Evolutionary conservation across 805 yeast species (phyloP).

Genomic region (Lipomyces oligophaga): DNA sequence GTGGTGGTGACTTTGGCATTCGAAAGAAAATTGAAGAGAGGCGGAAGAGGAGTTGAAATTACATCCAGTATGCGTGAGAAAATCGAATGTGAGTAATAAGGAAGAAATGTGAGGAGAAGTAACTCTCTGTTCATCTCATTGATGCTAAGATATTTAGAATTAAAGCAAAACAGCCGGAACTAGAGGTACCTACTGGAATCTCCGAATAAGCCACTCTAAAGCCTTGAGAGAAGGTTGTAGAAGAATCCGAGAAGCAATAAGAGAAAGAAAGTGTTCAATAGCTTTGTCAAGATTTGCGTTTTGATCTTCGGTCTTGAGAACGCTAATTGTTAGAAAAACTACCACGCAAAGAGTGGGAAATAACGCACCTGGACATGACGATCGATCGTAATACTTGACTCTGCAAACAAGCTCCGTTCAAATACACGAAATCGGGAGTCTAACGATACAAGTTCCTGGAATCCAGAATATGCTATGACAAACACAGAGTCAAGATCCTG

Average conservation of each 20-base stretch:
- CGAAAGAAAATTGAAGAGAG: conserved; percentile 65
- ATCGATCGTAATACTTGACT: conserved; percentile 72
- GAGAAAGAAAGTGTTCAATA: conserved; percentile 65
- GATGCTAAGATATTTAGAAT: conserved; percentile 41
- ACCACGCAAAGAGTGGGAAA: not conserved
- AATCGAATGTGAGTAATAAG: conserved; percentile 71
- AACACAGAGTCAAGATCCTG: conserved; percentile 86
- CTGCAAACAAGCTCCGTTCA: conserved; percentile 71
- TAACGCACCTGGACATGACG: conserved; percentile 61
- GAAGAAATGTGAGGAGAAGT: conserved; percentile 66
- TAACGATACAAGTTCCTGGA: conserved; percentile 63
- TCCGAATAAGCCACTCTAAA: conserved; percentile 90
- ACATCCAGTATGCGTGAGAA: conserved; percentile 75
- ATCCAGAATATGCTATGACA: conserved; percentile 67
- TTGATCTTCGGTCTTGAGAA: conserved; percentile 56
- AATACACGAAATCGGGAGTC: conserved; percentile 76
- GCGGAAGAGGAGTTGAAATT: conserved; percentile 64
- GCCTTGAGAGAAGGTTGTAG: conserved; percentile 75
- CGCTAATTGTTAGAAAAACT: not conserved
- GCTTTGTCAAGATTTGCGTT: conserved; percentile 70
- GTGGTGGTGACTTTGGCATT: conserved; percentile 62
- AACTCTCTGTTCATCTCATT: conserved; percentile 76
- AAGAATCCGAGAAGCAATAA: conserved; percentile 73
- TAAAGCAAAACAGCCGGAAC: not conserved
- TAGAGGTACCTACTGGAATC: conserved; percentile 46